Evolutionary conservation across 2,329 filamentous ascomycete species (phyloP).

Genomic region (Penicillium hordei): DNA sequence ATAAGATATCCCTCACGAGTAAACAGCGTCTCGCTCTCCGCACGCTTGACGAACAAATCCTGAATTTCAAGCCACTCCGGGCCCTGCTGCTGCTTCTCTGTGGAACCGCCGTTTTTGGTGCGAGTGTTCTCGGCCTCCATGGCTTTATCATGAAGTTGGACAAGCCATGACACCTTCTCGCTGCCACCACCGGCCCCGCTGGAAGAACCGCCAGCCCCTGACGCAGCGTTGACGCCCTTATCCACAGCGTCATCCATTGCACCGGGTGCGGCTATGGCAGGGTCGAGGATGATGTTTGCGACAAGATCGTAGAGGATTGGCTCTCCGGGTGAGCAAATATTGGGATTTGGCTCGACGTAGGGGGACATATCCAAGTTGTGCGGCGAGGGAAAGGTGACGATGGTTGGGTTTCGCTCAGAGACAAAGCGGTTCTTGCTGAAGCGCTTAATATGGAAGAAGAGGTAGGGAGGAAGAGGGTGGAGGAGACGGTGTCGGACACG

Average conservation of each 20-base stretch:
- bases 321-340: conserved; percentile 68
- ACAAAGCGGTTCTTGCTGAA: conserved; percentile 98
- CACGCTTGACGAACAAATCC: conserved; percentile 87
- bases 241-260: conserved; percentile 42
- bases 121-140: conserved; percentile 43
- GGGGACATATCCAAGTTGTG: conserved; percentile 81
- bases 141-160: conserved; percentile 79
- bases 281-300: conserved; percentile 73
- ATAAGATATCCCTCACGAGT: conserved; percentile 93
- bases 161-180: conserved; percentile 93
- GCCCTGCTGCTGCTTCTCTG: conserved; percentile 42
- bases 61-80: conserved; percentile 92
- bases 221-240: conserved; percentile 39
- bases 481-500: conserved; percentile 85
- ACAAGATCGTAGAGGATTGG: conserved; percentile 94
- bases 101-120: conserved; percentile 25
- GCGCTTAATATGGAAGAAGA: conserved; percentile 94
- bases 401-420: conserved; percentile 91
- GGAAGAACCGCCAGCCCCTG: conserved; percentile 38
- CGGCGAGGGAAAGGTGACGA: conserved; percentile 90
- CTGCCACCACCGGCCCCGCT: conserved; percentile 78
- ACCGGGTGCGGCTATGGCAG: conserved; percentile 66
- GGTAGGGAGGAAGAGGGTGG: conserved; percentile 85
- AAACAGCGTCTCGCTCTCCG: conserved; percentile 84
- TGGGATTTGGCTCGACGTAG: conserved; percentile 84